Percentiles rank a stretch among this genome's conserved stretches.
phyloP scores from a whole-genome alignment of 2,329 filamentous ascomycete species.

The Keithomyces neogunnii region DNA sequence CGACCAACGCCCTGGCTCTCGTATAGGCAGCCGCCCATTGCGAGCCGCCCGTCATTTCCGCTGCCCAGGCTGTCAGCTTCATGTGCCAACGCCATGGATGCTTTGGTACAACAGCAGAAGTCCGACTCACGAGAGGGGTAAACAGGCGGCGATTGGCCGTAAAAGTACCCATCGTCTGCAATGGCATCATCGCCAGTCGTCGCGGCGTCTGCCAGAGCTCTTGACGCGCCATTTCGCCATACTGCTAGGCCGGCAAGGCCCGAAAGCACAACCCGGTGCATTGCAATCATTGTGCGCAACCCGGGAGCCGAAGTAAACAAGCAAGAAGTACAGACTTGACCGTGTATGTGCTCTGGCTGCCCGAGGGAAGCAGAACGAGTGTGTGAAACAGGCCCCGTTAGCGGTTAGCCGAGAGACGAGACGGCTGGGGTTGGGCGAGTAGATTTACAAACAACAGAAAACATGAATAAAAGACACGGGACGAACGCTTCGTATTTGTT shows the following conservation, averaged over 20 bases:
- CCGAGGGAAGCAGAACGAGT: too few species aligned
- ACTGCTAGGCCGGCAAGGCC: constrained; percentile 5
- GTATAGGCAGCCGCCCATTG: constrained; percentile 59
- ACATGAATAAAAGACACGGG: too few species aligned
- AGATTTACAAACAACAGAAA: too few species aligned
- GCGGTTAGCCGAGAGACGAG: too few species aligned
- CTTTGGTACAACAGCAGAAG: neutral
- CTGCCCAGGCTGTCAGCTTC: constrained; percentile 16
- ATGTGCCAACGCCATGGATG: neutral
- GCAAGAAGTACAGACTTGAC: neutral
- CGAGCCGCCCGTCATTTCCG: constrained; percentile 42
- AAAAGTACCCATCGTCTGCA: constrained; percentile 34
- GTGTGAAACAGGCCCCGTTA: too few species aligned
- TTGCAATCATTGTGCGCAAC: neutral
- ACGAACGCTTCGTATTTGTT: too few species aligned
- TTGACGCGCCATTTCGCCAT: neutral
- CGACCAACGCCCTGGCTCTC: constrained; percentile 62
- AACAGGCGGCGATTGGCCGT: constrained; percentile 39
- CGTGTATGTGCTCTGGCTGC: too few species aligned
- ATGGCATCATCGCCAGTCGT: constrained; percentile 19
- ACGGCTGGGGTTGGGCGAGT: too few species aligned
- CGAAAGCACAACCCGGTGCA: neutral
- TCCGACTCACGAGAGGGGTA: constrained; percentile 41
- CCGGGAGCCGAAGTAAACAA: neutral
- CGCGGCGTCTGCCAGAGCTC: neutral